phyloP scores from a whole-genome alignment of 768 basidiomycete species.

The Kwoniella pini region DNA sequence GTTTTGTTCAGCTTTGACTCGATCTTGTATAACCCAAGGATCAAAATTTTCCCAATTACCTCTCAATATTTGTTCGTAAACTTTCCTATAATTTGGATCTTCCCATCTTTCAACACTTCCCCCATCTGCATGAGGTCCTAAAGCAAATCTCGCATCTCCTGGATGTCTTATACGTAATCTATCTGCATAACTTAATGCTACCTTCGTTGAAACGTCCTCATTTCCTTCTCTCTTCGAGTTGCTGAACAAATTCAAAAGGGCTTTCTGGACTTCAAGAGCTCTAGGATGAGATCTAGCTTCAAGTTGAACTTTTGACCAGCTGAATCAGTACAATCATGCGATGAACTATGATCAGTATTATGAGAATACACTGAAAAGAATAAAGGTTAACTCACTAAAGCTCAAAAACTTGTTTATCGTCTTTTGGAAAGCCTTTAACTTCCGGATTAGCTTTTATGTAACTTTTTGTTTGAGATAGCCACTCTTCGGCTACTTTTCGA shows the following conservation, averaged over 20 bases:
- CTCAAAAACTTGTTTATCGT: constrained; percentile 72
- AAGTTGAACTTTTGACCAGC: constrained; percentile 65
- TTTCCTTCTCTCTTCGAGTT: constrained; percentile 55
- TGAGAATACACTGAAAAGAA: background rate
- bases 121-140: constrained; percentile 70
- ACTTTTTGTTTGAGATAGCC: constrained; percentile 58
- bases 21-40: constrained; percentile 36
- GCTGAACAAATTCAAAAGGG: constrained; percentile 62
- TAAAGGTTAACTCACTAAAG: constrained; percentile 58
- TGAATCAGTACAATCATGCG: too few species aligned
- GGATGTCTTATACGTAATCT: constrained; percentile 71
- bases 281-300: constrained; percentile 69
- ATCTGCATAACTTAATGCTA: constrained; percentile 75
- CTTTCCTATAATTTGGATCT: constrained; percentile 38
- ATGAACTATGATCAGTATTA: too few species aligned
- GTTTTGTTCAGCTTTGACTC: constrained; percentile 52
- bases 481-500: constrained; percentile 43
- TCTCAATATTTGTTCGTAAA: constrained; percentile 63
- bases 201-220: constrained; percentile 58
- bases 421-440: constrained; percentile 62
- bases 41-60: constrained; percentile 47
- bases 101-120: constrained; percentile 68
- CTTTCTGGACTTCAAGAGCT: constrained; percentile 63
- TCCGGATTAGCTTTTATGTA: constrained; percentile 42
- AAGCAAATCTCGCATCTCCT: constrained; percentile 67